Conservation (phyloP, 257 asterid species). For the Ajuga chamaepitys region DNA sequence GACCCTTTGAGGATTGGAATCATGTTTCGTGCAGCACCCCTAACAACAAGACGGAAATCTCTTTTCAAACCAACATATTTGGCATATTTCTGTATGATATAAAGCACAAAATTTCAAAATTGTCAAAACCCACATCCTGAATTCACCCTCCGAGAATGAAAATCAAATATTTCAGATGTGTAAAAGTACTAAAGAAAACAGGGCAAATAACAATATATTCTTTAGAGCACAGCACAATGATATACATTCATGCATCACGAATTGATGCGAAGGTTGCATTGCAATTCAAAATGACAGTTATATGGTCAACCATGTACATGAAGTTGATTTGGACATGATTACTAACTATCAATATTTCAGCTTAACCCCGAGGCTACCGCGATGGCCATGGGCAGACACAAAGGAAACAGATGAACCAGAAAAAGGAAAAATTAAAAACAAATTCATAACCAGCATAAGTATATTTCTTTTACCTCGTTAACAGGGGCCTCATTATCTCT, state of each 20-base stretch:
- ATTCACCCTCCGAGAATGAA: not conserved
- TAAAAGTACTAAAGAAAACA: not conserved
- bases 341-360: not conserved
- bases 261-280: conserved; percentile 1
- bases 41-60: conserved; percentile 90
- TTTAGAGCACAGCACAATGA: not conserved
- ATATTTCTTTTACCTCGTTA: conserved; percentile 48
- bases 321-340: not conserved
- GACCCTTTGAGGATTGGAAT: conserved; percentile 84
- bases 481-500: conserved; percentile 99
- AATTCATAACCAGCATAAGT: not conserved
- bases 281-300: not conserved
- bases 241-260: not conserved
- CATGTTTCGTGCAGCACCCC: conserved; percentile 99
- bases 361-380: not conserved
- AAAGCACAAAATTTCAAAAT: conserved; percentile 4
- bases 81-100: conserved; percentile 69
- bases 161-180: not conserved
- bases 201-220: not conserved
- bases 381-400: not conserved
- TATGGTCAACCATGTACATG: not conserved
- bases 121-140: conserved; percentile 1
- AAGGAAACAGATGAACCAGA: not conserved
- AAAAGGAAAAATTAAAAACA: not conserved
- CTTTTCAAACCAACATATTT: conserved; percentile 90